Conservation (phyloP, 305 asterid genomes). For the Andrographis paniculata region DNA sequence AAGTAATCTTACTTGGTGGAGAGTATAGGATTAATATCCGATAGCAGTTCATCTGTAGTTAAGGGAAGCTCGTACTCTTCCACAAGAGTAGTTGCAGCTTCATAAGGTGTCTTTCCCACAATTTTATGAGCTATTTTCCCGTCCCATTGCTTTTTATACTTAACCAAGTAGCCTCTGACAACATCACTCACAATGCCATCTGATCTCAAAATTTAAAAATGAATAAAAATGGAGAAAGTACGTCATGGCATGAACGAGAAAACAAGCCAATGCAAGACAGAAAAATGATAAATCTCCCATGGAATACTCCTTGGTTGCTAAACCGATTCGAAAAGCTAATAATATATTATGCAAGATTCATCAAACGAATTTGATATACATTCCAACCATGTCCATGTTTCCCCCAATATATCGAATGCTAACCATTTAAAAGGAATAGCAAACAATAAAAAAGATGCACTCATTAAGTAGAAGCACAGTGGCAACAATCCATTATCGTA, state of each 20-base stretch:
- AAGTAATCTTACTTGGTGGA: constrained; percentile 44
- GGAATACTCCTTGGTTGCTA: background rate
- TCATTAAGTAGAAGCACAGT: no score
- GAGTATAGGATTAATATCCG: constrained; percentile 51
- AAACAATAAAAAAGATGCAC: no score
- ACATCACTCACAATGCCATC: constrained; percentile 69
- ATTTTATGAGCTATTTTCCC: constrained; percentile 41
- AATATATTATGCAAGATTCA: no score
- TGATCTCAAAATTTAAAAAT: constrained; percentile 24
- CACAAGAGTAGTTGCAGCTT: constrained; percentile 72
- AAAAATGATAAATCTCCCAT: background rate
- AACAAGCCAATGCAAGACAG: background rate
- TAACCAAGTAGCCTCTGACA: constrained; percentile 52
- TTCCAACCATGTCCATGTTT: no score
- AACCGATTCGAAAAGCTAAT: constrained; percentile 3
- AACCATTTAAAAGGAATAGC: no score
- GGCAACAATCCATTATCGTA: no score
- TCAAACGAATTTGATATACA: no score
- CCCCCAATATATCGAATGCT: no score
- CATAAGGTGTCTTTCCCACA: constrained; percentile 73
- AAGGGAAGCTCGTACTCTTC: constrained; percentile 75
- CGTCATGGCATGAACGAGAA: constrained; percentile 4
- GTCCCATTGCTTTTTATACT: constrained; percentile 86
- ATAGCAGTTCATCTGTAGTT: constrained; percentile 49
- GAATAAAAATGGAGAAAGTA: constrained; percentile 12